These are phyloP conservation scores for Eucalyptus microcorys DNA, from an alignment of 345 rosid genomes.

Conservation along the genomic window DNA sequence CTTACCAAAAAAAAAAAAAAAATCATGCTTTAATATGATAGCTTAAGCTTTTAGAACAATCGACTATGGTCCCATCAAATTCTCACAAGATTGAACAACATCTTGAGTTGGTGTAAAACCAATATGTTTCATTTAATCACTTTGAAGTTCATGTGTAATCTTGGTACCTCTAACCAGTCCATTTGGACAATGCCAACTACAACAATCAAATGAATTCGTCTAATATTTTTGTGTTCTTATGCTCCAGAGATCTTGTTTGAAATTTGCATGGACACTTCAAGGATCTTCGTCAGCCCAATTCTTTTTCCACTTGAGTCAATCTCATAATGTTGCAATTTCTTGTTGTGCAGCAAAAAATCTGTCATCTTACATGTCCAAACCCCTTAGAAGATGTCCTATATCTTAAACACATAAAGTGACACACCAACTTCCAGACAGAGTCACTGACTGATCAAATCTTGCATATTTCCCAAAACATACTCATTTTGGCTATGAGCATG, in stretches of 20 bases:
- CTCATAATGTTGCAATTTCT: not conserved
- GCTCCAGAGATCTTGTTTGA: not conserved
- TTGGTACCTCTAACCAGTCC: not conserved
- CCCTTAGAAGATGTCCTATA: not conserved
- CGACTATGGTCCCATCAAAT: accelerated
- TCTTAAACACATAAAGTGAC: not conserved
- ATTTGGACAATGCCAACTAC: not conserved
- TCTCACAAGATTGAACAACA: not conserved
- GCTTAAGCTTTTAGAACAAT: accelerated
- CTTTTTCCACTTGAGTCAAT: not conserved
- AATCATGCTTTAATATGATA: accelerated
- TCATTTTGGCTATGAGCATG: not conserved
- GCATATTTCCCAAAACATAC: not conserved
- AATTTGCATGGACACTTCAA: not conserved
- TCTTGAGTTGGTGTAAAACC: not conserved
- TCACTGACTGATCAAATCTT: not conserved
- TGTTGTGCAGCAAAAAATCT: not conserved
- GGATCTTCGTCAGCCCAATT: not conserved
- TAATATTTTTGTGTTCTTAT: not conserved
- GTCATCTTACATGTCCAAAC: not conserved
- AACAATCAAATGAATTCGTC: not conserved
- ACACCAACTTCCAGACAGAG: not conserved
- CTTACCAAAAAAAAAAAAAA: no score
- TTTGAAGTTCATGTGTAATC: not conserved
- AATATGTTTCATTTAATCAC: not conserved